Evolutionary conservation across 257 asterid genomes (phyloP).

Genomic region (Solanum rostratum): DNA sequence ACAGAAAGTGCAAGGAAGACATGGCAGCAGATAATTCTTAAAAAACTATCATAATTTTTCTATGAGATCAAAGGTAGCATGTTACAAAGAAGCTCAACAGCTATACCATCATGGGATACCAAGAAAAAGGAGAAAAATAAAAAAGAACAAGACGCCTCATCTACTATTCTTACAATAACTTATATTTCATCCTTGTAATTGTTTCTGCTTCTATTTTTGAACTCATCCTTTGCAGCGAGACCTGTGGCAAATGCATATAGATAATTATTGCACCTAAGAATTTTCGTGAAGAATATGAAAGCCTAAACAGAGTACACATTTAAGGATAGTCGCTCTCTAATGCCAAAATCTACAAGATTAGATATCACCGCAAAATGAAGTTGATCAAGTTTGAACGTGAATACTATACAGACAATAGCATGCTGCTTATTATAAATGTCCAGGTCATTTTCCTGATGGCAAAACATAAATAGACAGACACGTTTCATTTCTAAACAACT

Average conservation of each 20-base stretch:
- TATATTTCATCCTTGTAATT: background rate
- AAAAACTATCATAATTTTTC: background rate
- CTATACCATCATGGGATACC: background rate
- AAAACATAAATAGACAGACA: background rate
- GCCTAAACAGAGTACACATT: background rate
- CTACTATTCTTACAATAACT: conserved; percentile 11
- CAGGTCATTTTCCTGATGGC: background rate
- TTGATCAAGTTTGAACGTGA: background rate
- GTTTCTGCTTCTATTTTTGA: conserved; percentile 4
- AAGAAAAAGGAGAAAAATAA: background rate
- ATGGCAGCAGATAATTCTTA: background rate
- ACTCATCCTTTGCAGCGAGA: background rate
- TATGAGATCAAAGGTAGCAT: conserved; percentile 7
- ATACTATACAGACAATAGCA: background rate
- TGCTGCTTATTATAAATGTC: background rate
- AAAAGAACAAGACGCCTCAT: background rate
- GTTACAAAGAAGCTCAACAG: conserved; percentile 10
- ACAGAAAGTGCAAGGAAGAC: background rate
- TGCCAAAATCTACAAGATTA: background rate
- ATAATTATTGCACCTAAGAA: background rate
- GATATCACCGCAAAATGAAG: background rate
- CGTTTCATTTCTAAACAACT: background rate
- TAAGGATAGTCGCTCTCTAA: background rate
- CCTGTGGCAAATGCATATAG: background rate
- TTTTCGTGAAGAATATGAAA: background rate